These are phyloP conservation scores for Fusarium caatingaense DNA, from an alignment of 2,329 filamentous ascomycete species.

Conservation along the genomic window DNA sequence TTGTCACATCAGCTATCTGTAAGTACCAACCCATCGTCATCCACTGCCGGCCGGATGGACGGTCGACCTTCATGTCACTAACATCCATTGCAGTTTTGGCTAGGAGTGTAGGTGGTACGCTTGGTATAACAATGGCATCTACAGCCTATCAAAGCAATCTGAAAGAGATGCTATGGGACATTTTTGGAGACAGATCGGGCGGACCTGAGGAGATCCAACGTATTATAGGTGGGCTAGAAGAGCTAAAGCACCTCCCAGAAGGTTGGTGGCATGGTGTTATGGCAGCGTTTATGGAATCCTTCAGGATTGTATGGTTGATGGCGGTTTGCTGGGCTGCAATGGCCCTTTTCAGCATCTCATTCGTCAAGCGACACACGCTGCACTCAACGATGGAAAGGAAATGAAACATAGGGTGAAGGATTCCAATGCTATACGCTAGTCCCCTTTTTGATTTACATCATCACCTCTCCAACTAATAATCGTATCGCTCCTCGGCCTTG, in stretches of 20 bases:
- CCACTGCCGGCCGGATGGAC: no score
- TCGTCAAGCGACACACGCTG: constrained; percentile 15
- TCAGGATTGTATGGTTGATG: constrained; percentile 14
- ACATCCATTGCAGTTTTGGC: neutral
- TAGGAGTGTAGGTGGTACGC: constrained; percentile 13
- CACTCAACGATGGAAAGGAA: neutral
- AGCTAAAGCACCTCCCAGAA: neutral
- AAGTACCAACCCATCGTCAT: neutral
- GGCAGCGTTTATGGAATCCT: constrained; percentile 10
- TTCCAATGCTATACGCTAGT: no score
- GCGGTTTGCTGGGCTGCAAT: constrained; percentile 6
- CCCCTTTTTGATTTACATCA: neutral
- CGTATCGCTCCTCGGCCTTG: neutral
- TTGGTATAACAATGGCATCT: constrained; percentile 22
- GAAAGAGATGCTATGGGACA: neutral
- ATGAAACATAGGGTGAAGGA: neutral
- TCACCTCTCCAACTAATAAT: neutral
- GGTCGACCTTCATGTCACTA: neutral
- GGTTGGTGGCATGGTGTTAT: constrained; percentile 9
- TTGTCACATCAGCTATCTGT: constrained; percentile 14
- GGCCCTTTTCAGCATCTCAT: constrained; percentile 7
- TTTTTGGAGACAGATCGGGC: neutral
- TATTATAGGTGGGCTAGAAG: constrained; percentile 1
- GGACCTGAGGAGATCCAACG: constrained; percentile 6
- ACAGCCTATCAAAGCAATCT: constrained; percentile 17